These are phyloP conservation scores for Gaertneriomyces sp. DNA, from an alignment of 192 early-diverging fungal species.

Conservation along the genomic window DNA sequence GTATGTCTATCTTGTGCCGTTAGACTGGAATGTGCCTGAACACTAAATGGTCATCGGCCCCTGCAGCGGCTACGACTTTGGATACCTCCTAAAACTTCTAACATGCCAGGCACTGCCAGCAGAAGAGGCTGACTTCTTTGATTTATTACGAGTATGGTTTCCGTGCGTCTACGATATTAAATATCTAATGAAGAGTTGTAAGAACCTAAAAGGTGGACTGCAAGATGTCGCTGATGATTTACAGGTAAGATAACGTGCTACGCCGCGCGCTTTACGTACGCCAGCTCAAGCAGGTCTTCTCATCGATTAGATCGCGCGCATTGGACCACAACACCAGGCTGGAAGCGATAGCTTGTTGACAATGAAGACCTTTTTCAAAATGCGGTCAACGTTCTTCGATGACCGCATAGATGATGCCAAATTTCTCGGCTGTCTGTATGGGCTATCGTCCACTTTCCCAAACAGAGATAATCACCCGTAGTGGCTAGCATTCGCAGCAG, in stretches of 20 bases:
- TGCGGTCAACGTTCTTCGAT: slow-evolving; percentile 96
- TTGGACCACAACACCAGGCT: slow-evolving; percentile 98
- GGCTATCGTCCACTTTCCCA: slow-evolving; percentile 21
- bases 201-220: slow-evolving; percentile 92
- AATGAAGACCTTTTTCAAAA: slow-evolving; percentile 96
- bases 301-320: slow-evolving; percentile 65
- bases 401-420: slow-evolving; percentile 91
- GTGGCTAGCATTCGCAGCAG: neutral
- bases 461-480: slow-evolving; percentile 7
- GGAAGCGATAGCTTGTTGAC: slow-evolving; percentile 96
- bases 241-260: slow-evolving; percentile 52
- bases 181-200: slow-evolving; percentile 95
- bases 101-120: slow-evolving; percentile 86
- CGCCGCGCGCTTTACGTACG: neutral
- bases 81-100: slow-evolving; percentile 92
- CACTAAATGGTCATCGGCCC: neutral
- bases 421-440: slow-evolving; percentile 70
- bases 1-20: slow-evolving; percentile 33
- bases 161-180: slow-evolving; percentile 99
- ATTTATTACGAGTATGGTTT: slow-evolving; percentile 84
- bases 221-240: slow-evolving; percentile 98
- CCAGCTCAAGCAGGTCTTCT: slow-evolving; percentile 37
- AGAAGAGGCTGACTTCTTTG: slow-evolving; percentile 95
- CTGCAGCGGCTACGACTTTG: slow-evolving; percentile 90
- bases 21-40: neutral